These are phyloP conservation scores for Ciborinia camelliae DNA, from an alignment of 2,329 filamentous ascomycete species.

Conservation along the genomic window DNA sequence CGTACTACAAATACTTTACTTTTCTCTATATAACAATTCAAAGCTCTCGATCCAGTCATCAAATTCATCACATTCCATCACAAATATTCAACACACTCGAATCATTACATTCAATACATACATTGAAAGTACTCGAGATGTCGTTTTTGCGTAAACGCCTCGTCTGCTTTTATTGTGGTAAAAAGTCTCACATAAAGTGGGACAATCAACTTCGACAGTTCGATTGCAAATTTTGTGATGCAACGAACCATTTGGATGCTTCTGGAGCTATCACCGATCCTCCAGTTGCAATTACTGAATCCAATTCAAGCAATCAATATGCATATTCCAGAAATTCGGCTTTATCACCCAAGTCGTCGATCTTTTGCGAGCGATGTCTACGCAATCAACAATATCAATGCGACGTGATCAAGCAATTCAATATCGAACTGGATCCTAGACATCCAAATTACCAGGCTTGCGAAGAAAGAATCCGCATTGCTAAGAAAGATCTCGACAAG, in stretches of 20 bases:
- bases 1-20: no score
- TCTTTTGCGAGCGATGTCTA: constrained; percentile 73
- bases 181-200: constrained; percentile 61
- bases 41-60: no score
- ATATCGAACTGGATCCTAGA: constrained; percentile 60
- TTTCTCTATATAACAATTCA: no score
- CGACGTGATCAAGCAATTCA: constrained; percentile 73
- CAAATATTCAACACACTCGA: neutral
- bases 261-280: constrained; percentile 89
- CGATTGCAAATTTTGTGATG: constrained; percentile 74
- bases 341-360: constrained; percentile 26
- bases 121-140: constrained; percentile 24
- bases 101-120: neutral
- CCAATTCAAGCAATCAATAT: constrained; percentile 46
- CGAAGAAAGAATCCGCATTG: constrained; percentile 67
- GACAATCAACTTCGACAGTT: no score
- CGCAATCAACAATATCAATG: constrained; percentile 86
- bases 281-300: constrained; percentile 58
- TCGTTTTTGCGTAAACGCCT: constrained; percentile 40
- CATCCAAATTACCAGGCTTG: constrained; percentile 66
- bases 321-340: constrained; percentile 42
- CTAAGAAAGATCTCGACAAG: constrained; percentile 66
- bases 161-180: constrained; percentile 81
- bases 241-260: constrained; percentile 87
- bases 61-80: neutral